Base-by-base conservation (phyloP, 208 protist species). In the Wallacemonas collosoma region DNA sequence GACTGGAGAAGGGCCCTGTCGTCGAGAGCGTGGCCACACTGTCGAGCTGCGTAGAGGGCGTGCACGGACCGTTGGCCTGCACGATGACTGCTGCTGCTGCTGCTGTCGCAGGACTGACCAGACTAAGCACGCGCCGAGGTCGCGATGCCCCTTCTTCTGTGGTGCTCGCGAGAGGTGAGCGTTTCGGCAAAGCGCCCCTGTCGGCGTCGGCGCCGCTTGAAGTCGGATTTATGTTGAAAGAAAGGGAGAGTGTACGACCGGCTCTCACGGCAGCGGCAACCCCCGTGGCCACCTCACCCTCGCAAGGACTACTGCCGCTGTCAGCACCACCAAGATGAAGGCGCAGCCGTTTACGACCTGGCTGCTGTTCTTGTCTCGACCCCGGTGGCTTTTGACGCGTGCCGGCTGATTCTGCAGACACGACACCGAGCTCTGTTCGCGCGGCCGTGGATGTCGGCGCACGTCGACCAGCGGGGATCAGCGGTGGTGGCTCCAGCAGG, bases 11-110 rank as follows among this genome's bases (percentile, higher is more conserved):
- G 41, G 60, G 60, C 36, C 40, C 60, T 9, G 43, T 65, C 12
- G 60, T 65, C 14, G 60, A 65, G n/a, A 65, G 40, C 5, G 60
- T 65, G 11, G 60, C 60, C 3, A 65, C 15, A 17, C 60, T 65
- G 38, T 65, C 60, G n/a, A 50, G 41, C 43, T 65, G 60, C n/a
- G 41, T 51, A 6, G 60, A 65, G 3, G 60, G 56, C 17, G 56
- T 43, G 56, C 56, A 8, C 56, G 17, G 14, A 6, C 14, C 56
- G 6, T 62, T 38, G 26, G 26, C 26, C 26, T 26, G 26, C 8
- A 26, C 26, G 38, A 38, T 4, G 56, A 15, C 15, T 38, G 56
- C 6, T 12, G 54, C 54, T 58, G 54, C 54, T 51, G 47, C 47
- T 14, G 14, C 11, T 51, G 47, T 51, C 0, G 47, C 14, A 38